These are phyloP conservation scores for Penicillium glabrum DNA, from an alignment of 2,329 filamentous ascomycete genomes.

Conservation along the genomic window DNA sequence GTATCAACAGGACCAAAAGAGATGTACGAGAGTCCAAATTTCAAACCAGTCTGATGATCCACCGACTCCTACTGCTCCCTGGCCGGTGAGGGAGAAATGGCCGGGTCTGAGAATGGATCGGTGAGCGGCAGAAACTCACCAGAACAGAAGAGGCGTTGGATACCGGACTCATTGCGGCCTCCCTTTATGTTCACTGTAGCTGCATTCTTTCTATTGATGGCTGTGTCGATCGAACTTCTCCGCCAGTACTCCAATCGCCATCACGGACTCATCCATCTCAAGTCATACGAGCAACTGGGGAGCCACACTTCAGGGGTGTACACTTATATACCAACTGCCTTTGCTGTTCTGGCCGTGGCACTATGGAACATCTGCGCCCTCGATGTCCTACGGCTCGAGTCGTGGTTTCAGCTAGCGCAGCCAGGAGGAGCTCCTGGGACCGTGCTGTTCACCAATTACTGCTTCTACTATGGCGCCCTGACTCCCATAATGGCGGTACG, in stretches of 20 bases:
- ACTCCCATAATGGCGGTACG: slow-evolving; percentile 16
- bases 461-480: slow-evolving; percentile 15
- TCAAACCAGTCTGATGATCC: background rate
- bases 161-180: slow-evolving; percentile 12
- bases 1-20: background rate
- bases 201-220: slow-evolving; percentile 11
- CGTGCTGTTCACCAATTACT: slow-evolving; percentile 22
- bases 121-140: background rate
- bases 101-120: background rate
- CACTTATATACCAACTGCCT: slow-evolving; percentile 13
- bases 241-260: slow-evolving; percentile 13
- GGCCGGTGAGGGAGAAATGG: background rate
- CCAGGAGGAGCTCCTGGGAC: slow-evolving; percentile 8
- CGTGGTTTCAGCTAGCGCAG: slow-evolving; percentile 21
- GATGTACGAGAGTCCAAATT: background rate
- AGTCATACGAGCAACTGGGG: slow-evolving; percentile 4
- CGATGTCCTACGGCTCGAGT: slow-evolving; percentile 22
- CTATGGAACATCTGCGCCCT: slow-evolving; percentile 17
- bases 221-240: slow-evolving; percentile 7
- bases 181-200: slow-evolving; percentile 12
- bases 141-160: background rate
- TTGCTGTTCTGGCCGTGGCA: slow-evolving; percentile 15
- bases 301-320: slow-evolving; percentile 7
- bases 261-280: slow-evolving; percentile 12
- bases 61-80: background rate